Conservation (phyloP, 495 filamentous ascomycete species). For the Lophiostoma macrostomum region DNA sequence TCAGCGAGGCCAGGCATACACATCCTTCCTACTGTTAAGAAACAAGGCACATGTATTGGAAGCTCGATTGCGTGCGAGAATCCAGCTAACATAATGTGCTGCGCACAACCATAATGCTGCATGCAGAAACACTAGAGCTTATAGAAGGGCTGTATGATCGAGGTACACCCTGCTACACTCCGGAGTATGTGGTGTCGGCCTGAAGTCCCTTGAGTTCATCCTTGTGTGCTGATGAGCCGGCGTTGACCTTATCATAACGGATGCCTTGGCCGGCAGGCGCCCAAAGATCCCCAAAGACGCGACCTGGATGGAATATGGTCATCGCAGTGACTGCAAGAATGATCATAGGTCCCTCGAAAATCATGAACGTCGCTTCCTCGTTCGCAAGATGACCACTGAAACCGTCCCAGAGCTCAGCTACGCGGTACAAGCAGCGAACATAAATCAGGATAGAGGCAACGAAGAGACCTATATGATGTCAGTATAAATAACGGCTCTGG, state of each 20-base stretch:
- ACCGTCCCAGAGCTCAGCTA: conserved; percentile 63
- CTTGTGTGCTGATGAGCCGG: no score
- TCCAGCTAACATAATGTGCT: no score
- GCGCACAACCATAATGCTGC: no score
- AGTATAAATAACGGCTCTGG: background rate
- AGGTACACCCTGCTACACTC: no score
- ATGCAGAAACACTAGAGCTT: no score
- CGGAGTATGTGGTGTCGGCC: no score
- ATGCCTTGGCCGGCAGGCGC: conserved; percentile 26
- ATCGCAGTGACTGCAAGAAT: conserved; percentile 44
- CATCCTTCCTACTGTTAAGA: no score
- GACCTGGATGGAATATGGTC: conserved; percentile 28
- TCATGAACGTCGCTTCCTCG: conserved; percentile 62
- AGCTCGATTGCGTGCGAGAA: no score
- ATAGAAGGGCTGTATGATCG: no score
- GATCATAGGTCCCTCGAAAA: conserved; percentile 72
- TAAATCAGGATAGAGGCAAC: conserved; percentile 48
- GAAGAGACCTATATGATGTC: conserved; percentile 11
- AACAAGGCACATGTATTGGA: no score
- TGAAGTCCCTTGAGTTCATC: no score
- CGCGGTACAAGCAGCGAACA: conserved; percentile 60
- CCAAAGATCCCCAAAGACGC: conserved; percentile 28
- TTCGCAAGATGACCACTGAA: conserved; percentile 56
- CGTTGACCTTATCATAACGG: background rate
- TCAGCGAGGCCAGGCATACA: no score